Base-by-base conservation (phyloP, 345 rosid genomes). In the Gossypium raimondii region DNA sequence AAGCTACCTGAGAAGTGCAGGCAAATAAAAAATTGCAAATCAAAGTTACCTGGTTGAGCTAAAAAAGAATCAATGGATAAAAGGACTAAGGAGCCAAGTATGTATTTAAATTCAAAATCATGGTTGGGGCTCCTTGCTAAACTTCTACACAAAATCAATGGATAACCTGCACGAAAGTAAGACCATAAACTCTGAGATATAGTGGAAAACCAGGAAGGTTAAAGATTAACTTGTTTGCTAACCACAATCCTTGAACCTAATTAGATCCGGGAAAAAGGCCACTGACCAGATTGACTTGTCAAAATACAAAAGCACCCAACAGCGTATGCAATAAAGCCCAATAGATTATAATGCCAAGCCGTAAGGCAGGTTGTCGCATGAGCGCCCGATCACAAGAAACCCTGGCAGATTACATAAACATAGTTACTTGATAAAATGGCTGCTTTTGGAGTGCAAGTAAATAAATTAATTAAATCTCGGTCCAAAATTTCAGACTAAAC, bases 351-450 rank as follows among this genome's bases (percentile, higher is more conserved):
- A 95, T 91, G 48, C 94, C 82, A 76, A 95, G 94, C 83, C 97
- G 90, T 55, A 91, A 88, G 29, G 87, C 89, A 81, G 98, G 97
- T 78, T 86, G 97, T 72, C 90, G 87, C 99, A 93, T 93, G 47
- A 95, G 85, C 38, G 99, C 84, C 75, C 99, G 84, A 73, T 95
- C 98, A 82, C 99, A 95, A 56, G 97, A 91, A 66, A 95, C 99
- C 98, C 98, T 93, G 80, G 43, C 34, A 75, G 9, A 80, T 51
- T 57, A 51, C 20, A 68, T 9, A 9, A 41, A 50, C 44, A 69
- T 9, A 16, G 18, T 67, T 67, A 25, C 41, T 24, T 16, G 13
- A 69, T 25, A 2, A 27, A 51, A 51, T 50, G 73, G 59, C 24
- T 14, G 6, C 58, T 69, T 51, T 69, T 18, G 48, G 53, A 75